phyloP scores from a whole-genome alignment of 2,329 filamentous ascomycete species.

The Pseudopyrenochaeta lycopersici region DNA sequence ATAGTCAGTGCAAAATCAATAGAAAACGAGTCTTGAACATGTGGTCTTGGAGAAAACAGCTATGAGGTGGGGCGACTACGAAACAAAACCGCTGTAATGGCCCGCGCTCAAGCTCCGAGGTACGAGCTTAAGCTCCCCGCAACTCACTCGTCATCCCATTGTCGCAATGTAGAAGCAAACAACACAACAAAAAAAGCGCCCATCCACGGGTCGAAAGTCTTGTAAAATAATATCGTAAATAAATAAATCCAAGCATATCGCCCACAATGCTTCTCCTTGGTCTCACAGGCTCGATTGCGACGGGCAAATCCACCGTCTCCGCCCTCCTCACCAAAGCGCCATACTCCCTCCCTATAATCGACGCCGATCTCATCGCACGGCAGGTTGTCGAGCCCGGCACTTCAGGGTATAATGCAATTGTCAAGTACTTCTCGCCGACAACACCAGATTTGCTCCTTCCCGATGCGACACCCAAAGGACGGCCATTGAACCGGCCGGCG shows the following conservation, averaged over 20 bases:
- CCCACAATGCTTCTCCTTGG: conserved; percentile 86
- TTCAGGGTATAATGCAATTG: conserved; percentile 80
- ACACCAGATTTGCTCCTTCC: conserved; percentile 87
- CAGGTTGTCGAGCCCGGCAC: conserved; percentile 95
- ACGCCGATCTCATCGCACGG: conserved; percentile 91
- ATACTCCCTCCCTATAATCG: conserved; percentile 88
- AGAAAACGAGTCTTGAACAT: too few species aligned
- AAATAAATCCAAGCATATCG: not conserved
- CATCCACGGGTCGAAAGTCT: not conserved
- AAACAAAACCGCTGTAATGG: not conserved
- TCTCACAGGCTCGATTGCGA: conserved; percentile 95
- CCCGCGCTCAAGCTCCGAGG: conserved; percentile 8
- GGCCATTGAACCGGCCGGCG: conserved; percentile 84
- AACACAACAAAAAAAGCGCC: not conserved
- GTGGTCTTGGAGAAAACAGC: too few species aligned
- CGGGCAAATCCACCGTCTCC: conserved; percentile 96
- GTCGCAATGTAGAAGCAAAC: not conserved
- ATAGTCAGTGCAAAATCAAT: too few species aligned
- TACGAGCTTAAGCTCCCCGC: conserved; percentile 21
- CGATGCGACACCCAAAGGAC: conserved; percentile 65
- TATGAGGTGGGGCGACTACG: too few species aligned
- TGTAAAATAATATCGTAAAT: too few species aligned
- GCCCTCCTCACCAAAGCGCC: conserved; percentile 80
- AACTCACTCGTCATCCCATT: conserved; percentile 2
- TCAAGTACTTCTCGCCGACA: conserved; percentile 79